Evolutionary conservation across 2,329 filamentous ascomycete species (phyloP), one percentile per base, ranked within the genome.

Genomic region (Pseudogymnoascus sp.): DNA sequence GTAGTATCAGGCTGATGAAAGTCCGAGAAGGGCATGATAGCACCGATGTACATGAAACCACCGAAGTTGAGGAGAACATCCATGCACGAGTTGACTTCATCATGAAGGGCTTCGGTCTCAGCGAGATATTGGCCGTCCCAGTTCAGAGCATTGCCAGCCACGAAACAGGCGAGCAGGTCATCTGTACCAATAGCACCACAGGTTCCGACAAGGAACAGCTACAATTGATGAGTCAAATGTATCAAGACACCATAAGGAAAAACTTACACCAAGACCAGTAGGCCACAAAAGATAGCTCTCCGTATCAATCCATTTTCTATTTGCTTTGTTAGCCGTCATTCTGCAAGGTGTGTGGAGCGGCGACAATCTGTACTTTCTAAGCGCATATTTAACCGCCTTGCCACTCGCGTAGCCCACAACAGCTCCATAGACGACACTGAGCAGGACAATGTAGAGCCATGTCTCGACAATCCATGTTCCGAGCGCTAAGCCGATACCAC

Each of bases 381-480:
- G 33, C 33, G 33, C 33, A 35, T 35, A 35, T 35, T 35, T 35
- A 35, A 35, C 33, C 33, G 33, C 33, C 33, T 35, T 35, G 4
- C 33, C 33, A 35, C 33, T 35, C 7, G 33, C 33, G 10, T 35
- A 93, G 0, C 92, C 92, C 0, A 93, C 86, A 0, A 82, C 76
- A 0, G 85, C 85, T 0, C 91, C 91, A 67, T 96, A 96, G 0
- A 85, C 73, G 3, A 93, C 76, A 69, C 89, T 93, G 50, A 96
- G 74, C 5, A 93, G 64, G 65, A 96, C 91, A 2, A 83, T 88
- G 72, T 96, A 96, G 0, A 83, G 85, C 86, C 88, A 90, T 0
- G 89, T 95, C 72, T 93, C 88, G 24, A 85, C 87, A 67, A 96
- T 90, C 90, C 90, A 96, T 31, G 89, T 69, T 0, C 83, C 87